Evolutionary conservation across 768 basidiomycete species (phyloP), one percentile per base, ranked within the genome.

Genomic region (Leccinum incarnatum): DNA sequence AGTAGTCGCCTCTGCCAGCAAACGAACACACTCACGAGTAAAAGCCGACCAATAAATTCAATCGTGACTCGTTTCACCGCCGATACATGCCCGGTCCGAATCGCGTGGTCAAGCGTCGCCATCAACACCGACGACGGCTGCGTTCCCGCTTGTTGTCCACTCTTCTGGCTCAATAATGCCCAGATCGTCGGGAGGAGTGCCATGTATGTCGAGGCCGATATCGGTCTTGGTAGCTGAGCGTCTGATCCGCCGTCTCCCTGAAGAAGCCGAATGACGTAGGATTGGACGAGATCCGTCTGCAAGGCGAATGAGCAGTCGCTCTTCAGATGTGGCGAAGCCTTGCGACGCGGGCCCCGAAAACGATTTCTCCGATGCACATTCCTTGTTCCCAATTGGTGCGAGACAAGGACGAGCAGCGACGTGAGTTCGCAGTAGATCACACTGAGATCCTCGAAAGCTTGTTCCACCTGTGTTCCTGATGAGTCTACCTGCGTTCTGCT

Each of bases 111-210:
- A 25, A 93, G 69, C 3, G 82, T 76, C 8, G 87, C 88, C 25
- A 71, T 69, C 74, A 51, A 89, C 77, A 57, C 74, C 68, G 60
- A 59, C 40, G 53, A 70, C 15, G 56, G 8, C 36, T 58, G 60
- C 61, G 55, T 30, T 60, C 67, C 57, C 60, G 68, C 59, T 42
- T 56, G 6, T 53, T 55, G 55, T 9, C 62, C 71, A n/a, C 64
- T 67, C 61, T 75, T 64, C 65, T 79, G 77, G 74, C 81, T 86
- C 58, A 93, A 69, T 60, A 92, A 74, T 36, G 85, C 83, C 91
- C 89, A 94, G 53, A 91, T 79, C 1, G 89, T 89, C 15, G 93
- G 93, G 30, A 91, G 75, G 51, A 95, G 78, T 4, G 85, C 78
- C 5, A 70, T 68, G 72, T 93, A 94, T n/a, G 81, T 79, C 40